A percentile compares a stretch with the other conserved stretches of the same genome.
phyloP scores from a whole-genome alignment of 2,329 filamentous ascomycete genomes.

The Epichloe amarillans region DNA sequence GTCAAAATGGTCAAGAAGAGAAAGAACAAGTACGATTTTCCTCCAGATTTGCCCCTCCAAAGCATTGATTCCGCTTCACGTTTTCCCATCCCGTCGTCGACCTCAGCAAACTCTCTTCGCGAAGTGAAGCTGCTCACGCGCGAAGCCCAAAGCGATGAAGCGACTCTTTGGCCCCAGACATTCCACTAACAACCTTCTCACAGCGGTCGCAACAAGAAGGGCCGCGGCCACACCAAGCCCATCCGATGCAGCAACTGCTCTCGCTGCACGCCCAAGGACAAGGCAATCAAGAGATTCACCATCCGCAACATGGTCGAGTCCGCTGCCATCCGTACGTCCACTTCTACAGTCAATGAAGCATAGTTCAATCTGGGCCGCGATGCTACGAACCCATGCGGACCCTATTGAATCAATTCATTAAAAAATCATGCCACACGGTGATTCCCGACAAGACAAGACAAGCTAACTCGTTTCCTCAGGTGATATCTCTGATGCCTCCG shows the following conservation, averaged over 20 bases:
- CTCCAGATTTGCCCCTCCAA: not conserved
- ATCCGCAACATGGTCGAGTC: slow-evolving; percentile 99
- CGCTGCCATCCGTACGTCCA: slow-evolving; percentile 88
- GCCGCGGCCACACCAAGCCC: slow-evolving; percentile 98
- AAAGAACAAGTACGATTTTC: slow-evolving; percentile 47
- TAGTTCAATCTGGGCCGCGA: not conserved
- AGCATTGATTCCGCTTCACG: not conserved
- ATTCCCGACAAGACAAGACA: not conserved
- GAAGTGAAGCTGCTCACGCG: slow-evolving; percentile 8
- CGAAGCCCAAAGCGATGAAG: not conserved
- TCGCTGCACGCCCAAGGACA: slow-evolving; percentile 95
- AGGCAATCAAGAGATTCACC: slow-evolving; percentile 99
- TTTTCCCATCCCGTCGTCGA: slow-evolving; percentile 1
- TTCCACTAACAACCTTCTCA: slow-evolving; percentile 11
- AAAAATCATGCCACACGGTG: too few species aligned
- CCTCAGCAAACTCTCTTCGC: not conserved
- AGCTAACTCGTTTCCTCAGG: slow-evolving; percentile 37
- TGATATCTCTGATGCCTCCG: slow-evolving; percentile 99
- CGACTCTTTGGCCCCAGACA: slow-evolving; percentile 2
- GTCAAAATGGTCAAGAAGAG: slow-evolving; percentile 61
- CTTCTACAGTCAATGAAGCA: not conserved
- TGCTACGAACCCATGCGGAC: not conserved
- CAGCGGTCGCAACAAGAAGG: slow-evolving; percentile 99
- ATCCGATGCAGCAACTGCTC: slow-evolving; percentile 68
- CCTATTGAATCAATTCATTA: slow-evolving; percentile 4